Evolutionary conservation across 140 eudicot species (phyloP).

Genomic region (Senecio squalidus): DNA sequence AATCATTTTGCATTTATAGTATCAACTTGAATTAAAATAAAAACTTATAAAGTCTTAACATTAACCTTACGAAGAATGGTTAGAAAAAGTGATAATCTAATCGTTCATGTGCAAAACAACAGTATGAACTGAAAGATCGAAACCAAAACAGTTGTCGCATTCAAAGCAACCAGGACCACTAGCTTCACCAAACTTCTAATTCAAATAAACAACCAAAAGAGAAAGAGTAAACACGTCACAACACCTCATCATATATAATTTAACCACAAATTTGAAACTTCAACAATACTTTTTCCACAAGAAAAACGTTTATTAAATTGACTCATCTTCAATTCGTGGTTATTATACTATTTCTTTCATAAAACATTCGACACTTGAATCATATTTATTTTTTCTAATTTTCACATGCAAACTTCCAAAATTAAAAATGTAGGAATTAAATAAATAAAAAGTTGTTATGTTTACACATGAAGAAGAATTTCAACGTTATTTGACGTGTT

Average conservation of each 20-base stretch:
- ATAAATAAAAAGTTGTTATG: no score
- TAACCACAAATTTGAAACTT: neutral
- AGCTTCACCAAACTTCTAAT: neutral
- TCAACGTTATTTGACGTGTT: neutral
- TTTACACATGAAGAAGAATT: neutral
- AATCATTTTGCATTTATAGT: no score
- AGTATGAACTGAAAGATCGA: neutral
- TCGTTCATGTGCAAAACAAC: no score
- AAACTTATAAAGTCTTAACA: no score
- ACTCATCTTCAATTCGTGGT: no score
- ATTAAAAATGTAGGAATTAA: no score
- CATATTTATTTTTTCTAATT: no score
- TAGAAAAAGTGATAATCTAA: no score
- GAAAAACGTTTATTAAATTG: neutral
- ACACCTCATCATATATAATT: slow-evolving; percentile 1
- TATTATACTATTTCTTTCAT: neutral
- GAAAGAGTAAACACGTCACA: neutral
- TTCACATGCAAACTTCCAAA: no score
- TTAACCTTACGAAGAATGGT: no score
- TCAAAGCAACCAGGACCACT: neutral
- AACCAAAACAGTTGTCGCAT: neutral
- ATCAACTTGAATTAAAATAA: no score
- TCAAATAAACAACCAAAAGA: neutral
- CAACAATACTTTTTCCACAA: neutral
- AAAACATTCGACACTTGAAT: neutral